Evolutionary conservation across 116 monocot species (phyloP), one percentile per base, ranked within the genome.

Genomic region (Thalassia testudinum): DNA sequence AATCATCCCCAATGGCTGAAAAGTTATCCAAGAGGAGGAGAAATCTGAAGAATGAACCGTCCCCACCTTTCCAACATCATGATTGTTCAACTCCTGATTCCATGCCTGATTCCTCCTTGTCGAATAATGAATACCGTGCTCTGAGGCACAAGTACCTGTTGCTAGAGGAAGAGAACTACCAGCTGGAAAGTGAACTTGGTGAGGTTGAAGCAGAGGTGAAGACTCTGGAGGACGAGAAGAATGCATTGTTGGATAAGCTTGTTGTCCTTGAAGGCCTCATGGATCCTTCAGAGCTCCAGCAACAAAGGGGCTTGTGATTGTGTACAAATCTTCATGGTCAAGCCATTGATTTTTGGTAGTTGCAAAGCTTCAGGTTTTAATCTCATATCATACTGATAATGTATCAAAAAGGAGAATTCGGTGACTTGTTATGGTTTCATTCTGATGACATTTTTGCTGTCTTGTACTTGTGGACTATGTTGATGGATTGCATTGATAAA

Each of bases 241-340:
- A 52, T 58, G 74, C 62, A 6, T 72, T 91, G 20, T 64, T 91
- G 50, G 85, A 91, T 59, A 72, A 78, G 53, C 91, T 81, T 61
- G 76, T 85, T 58, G 76, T 91, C 58, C 60, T 91, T 42, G 91
- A 91, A 76, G 91, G 85, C 53, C 74, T 85, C 47, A 38, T 91
- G 12, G 76, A 81, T 49, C 81, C 85, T 54, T 71, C 75, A 29
- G 76, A 76, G 23, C 14, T 67, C 49, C 66, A 69, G 40, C 26
- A 49, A 17, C 34, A 43, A 21, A n/a, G 59, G 40, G 66, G 67
- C 22, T 20, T 49, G 40, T 77, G 38, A 52, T 40, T 6, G 37
- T 45, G 45, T 34, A 10, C 10, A 34, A 34, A 34, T 34, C 6
- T 34, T 34, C 10, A 34, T 5, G 30, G 30, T 34, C 30, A 34